Evolutionary conservation across 1,139 yeast genomes (phyloP).

Genomic region (Scheffersomyces stambukii): DNA sequence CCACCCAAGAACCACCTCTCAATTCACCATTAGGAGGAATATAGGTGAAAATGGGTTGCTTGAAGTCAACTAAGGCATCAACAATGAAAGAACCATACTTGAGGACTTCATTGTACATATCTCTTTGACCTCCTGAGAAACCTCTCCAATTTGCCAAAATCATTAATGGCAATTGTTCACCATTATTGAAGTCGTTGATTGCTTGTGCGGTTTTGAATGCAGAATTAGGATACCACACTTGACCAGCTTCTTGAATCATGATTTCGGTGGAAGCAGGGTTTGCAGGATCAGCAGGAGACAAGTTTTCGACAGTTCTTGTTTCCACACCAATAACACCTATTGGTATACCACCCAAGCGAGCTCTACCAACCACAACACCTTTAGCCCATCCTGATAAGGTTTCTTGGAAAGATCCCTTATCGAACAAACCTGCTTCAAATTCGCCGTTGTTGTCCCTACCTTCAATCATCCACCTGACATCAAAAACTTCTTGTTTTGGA

Average conservation of each 20-base stretch:
- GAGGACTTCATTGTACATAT: constrained; percentile 96
- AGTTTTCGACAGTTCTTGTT: constrained; percentile 81
- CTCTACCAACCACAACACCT: constrained; percentile 98
- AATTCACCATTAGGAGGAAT: constrained; percentile 98
- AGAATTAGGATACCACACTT: constrained; percentile 98
- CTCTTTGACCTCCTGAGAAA: constrained; percentile 99
- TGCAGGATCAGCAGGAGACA: constrained; percentile 96
- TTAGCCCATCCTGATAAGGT: constrained; percentile 98
- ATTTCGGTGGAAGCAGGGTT: constrained; percentile 91
- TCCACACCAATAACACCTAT: constrained; percentile 97
- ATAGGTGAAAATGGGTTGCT: constrained; percentile 93
- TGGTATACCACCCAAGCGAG: constrained; percentile 97
- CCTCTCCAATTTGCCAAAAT: constrained; percentile 99
- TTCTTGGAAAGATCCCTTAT: constrained; percentile 89
- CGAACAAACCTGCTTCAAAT: constrained; percentile 85
- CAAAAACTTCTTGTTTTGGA: constrained; percentile 67
- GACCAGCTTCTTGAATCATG: constrained; percentile 93
- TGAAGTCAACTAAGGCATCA: constrained; percentile 92
- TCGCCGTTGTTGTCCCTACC: constrained; percentile 70
- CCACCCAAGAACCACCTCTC: constrained; percentile 99
- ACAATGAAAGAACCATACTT: constrained; percentile 96
- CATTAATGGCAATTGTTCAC: constrained; percentile 97
- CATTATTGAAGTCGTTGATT: constrained; percentile 92
- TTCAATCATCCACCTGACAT: constrained; percentile 91
- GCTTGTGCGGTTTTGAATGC: constrained; percentile 99